Conservation (phyloP, 805 yeast species). For the Wickerhamiella shivajii region DNA sequence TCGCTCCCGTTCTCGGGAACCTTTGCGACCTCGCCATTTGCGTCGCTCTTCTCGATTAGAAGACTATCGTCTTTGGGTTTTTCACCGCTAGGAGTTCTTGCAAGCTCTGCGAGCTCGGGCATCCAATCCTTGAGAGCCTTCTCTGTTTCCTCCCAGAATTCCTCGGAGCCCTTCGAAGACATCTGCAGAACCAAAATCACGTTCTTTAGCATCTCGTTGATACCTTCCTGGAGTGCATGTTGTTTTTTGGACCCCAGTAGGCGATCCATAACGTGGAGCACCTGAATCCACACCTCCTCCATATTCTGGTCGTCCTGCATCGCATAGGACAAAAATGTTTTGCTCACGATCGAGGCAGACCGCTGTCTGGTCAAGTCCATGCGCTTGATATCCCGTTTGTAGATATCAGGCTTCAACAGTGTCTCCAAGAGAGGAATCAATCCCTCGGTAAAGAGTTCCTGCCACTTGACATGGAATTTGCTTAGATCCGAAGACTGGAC, state of each 20-base stretch:
- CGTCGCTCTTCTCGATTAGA: no score
- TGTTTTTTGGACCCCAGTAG: constrained; percentile 27
- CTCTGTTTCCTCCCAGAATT: constrained; percentile 28
- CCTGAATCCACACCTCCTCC: constrained; percentile 25
- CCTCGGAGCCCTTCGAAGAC: constrained; percentile 22
- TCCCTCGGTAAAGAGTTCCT: constrained; percentile 49
- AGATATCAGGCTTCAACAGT: constrained; percentile 49
- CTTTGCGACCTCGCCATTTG: no score
- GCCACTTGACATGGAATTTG: constrained; percentile 19
- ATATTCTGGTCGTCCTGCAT: constrained; percentile 20
- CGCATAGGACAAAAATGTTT: constrained; percentile 40
- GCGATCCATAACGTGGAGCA: constrained; percentile 28
- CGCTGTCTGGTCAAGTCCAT: constrained; percentile 54
- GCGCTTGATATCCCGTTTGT: constrained; percentile 44
- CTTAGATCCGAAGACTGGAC: constrained; percentile 19
- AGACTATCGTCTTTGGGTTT: no score
- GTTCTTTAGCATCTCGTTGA: constrained; percentile 29
- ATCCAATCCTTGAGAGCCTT: constrained; percentile 24
- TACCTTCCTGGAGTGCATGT: constrained; percentile 27
- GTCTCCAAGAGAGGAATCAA: constrained; percentile 59
- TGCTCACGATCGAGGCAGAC: constrained; percentile 52
- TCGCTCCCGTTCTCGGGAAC: no score
- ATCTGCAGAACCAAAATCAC: constrained; percentile 27
- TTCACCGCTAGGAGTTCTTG: no score
- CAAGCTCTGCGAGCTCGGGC: constrained; percentile 23